phyloP scores from a whole-genome alignment of 2,329 filamentous ascomycete species.

The Drechslerella dactyloides region DNA sequence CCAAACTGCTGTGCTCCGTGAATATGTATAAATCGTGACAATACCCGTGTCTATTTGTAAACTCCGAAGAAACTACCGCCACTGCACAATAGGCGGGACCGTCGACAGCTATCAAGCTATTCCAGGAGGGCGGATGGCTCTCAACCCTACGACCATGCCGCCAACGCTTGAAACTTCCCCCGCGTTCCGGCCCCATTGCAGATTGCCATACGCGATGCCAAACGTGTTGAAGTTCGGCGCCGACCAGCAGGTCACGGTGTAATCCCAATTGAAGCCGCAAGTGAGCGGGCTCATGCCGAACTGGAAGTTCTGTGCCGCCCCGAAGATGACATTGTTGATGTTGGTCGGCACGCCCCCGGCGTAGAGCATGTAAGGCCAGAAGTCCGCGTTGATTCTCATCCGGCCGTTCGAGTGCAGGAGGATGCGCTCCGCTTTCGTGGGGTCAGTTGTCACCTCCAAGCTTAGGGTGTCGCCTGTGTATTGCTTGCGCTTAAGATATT shows the following conservation, averaged over 20 bases:
- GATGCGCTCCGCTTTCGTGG: neutral
- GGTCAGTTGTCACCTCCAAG: constrained; percentile 1
- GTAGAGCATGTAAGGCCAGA: constrained; percentile 14
- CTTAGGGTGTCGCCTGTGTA: constrained; percentile 1
- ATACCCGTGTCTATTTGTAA: too few species aligned
- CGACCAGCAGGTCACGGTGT: constrained; percentile 3
- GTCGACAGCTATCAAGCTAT: neutral
- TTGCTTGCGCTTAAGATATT: constrained; percentile 6
- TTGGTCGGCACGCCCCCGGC: neutral
- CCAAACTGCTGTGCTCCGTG: too few species aligned
- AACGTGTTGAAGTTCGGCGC: constrained; percentile 15
- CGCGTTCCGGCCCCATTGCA: neutral
- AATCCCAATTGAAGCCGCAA: neutral
- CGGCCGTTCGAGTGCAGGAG: constrained; percentile 15
- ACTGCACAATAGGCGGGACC: too few species aligned
- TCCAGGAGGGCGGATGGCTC: constrained; percentile 2
- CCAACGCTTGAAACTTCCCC: neutral
- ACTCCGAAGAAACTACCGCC: too few species aligned
- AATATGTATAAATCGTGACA: too few species aligned
- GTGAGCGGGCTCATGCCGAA: neutral
- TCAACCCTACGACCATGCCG: constrained; percentile 2
- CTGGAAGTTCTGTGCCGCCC: constrained; percentile 3
- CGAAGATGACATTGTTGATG: constrained; percentile 10
- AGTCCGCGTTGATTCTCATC: neutral
- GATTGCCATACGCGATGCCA: constrained; percentile 4